A percentile compares a stretch with the other conserved stretches of the same genome.
Evolutionary conservation across 2,329 filamentous ascomycete genomes (phyloP).

Genomic region (Ceratocystis colombiana): DNA sequence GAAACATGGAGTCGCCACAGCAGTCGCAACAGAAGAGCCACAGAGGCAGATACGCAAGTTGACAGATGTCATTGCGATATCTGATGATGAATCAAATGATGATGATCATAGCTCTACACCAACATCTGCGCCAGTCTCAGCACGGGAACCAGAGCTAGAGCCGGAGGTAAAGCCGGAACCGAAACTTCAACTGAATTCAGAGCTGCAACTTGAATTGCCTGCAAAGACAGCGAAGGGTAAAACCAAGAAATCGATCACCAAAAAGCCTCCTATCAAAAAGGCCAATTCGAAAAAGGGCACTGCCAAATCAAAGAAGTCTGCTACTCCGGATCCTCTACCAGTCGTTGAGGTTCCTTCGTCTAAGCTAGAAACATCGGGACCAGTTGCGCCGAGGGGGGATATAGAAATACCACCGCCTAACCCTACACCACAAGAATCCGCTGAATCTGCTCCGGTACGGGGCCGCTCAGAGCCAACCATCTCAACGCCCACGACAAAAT

Average conservation of each 20-base stretch:
- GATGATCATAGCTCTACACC: conserved; percentile 8
- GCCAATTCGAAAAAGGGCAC: conserved; percentile 29
- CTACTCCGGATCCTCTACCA: neutral
- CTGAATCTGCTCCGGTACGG: neutral
- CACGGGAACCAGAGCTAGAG: neutral
- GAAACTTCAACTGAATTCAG: neutral
- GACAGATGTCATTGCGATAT: neutral
- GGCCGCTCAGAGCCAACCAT: conserved; percentile 14
- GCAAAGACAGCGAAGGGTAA: neutral
- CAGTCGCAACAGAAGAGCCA: neutral
- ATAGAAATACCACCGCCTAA: conserved; percentile 11
- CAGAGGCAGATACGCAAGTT: neutral
- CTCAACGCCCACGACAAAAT: neutral
- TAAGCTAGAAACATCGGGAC: neutral
- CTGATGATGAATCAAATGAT: conserved; percentile 7
- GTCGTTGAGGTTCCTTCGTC: neutral
- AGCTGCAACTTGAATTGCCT: neutral
- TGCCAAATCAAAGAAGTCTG: neutral
- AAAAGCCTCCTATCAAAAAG: conserved; percentile 30
- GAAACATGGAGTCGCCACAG: neutral
- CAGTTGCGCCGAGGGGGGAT: neutral
- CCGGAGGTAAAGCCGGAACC: neutral
- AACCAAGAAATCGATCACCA: neutral
- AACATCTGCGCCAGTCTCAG: neutral
- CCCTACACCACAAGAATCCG: neutral